Percentiles rank a stretch among this genome's conserved stretches.
phyloP scores from a whole-genome alignment of 352 stramenopile species.

The Phytophthora boehmeriae region DNA sequence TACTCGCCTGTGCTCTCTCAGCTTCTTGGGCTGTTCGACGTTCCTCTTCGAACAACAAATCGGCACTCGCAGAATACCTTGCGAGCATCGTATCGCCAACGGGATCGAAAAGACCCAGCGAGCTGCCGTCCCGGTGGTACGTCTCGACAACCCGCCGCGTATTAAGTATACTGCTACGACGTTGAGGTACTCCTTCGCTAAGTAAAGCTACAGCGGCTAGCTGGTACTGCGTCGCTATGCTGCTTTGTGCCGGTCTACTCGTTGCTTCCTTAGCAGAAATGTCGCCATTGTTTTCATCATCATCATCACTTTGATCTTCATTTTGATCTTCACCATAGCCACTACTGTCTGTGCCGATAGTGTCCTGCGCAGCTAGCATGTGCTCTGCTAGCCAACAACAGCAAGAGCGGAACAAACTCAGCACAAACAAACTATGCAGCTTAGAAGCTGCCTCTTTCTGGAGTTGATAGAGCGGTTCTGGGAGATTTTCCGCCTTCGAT shows the following conservation, averaged over 20 bases:
- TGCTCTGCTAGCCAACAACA: constrained; percentile 74
- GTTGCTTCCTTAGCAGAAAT: background rate
- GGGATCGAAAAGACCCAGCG: constrained; percentile 32
- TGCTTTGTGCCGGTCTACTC: background rate
- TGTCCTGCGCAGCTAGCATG: constrained; percentile 26
- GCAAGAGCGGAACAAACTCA: constrained; percentile 61
- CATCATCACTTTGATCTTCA: background rate
- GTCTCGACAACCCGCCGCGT: constrained; percentile 49
- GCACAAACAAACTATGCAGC: constrained; percentile 59
- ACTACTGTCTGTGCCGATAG: background rate
- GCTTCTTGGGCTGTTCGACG: constrained; percentile 24
- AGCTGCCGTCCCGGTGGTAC: constrained; percentile 39
- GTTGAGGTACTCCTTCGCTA: constrained; percentile 12
- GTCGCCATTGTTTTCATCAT: too few species aligned
- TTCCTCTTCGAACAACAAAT: constrained; percentile 61
- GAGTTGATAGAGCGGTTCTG: constrained; percentile 26
- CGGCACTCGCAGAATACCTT: constrained; percentile 49
- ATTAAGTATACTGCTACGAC: constrained; percentile 52
- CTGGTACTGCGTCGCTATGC: background rate
- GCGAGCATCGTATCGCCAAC: constrained; percentile 48
- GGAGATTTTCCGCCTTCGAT: background rate
- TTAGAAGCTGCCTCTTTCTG: constrained; percentile 42
- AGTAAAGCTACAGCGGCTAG: constrained; percentile 7
- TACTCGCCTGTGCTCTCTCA: constrained; percentile 9
- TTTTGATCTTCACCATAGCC: constrained; percentile 2